These are phyloP conservation scores for Adansonia gregorii DNA, from an alignment of 441 rosid genomes.

Conservation along the genomic window DNA sequence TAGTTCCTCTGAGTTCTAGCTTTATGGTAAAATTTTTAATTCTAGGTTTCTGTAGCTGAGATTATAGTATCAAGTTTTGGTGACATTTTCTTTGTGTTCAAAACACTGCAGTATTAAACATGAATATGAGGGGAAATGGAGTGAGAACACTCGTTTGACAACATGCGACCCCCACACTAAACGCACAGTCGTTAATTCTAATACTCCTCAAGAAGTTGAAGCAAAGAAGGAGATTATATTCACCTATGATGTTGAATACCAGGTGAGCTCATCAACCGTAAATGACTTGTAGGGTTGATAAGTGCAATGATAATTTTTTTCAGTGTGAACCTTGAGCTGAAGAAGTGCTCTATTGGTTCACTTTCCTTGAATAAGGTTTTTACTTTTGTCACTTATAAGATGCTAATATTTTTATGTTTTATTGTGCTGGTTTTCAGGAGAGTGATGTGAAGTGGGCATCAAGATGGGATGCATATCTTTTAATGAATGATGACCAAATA, in stretches of 20 bases:
- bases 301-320: neutral
- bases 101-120: conserved; percentile 56
- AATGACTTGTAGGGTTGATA: neutral
- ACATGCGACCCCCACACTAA: conserved; percentile 73
- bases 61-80: neutral
- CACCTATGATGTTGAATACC: conserved; percentile 76
- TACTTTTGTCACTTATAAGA: neutral
- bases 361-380: conserved; percentile 2
- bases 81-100: neutral
- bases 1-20: conserved; percentile 23
- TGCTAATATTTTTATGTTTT: conserved; percentile 14
- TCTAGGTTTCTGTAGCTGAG: conserved; percentile 15
- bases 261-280: conserved; percentile 43
- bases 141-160: conserved; percentile 53
- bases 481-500: conserved; percentile 65
- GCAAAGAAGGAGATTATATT: conserved; percentile 65
- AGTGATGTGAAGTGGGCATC: conserved; percentile 98
- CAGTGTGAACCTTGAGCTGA: neutral
- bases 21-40: conserved; percentile 10
- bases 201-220: conserved; percentile 75
- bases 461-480: conserved; percentile 93
- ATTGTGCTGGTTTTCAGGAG: conserved; percentile 48
- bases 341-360: neutral
- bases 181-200: conserved; percentile 60
- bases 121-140: conserved; percentile 69